These are phyloP conservation scores for Seminavis robusta DNA, from an alignment of 108 stramenopile genomes.

Conservation along the genomic window DNA sequence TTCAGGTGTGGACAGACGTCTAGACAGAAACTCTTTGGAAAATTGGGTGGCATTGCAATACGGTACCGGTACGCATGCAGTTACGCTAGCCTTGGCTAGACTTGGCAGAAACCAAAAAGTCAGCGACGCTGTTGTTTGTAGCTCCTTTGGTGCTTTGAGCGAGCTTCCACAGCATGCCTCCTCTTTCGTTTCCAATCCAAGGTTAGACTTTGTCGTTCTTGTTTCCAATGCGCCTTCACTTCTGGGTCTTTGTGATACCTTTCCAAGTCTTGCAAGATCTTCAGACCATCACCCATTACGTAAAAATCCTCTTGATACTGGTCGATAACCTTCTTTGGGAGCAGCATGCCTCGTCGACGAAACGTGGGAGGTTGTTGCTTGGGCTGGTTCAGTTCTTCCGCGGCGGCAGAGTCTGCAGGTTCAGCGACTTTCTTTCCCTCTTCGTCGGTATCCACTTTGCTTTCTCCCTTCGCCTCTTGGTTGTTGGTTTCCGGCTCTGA, in stretches of 20 bases:
- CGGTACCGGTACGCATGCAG: too few species aligned
- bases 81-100: too few species aligned
- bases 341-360: constrained; percentile 30
- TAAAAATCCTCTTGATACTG: constrained; percentile 51
- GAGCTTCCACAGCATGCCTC: constrained; percentile 60
- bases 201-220: constrained; percentile 62
- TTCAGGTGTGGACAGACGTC: too few species aligned
- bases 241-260: constrained; percentile 37
- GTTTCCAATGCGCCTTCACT: constrained; percentile 54
- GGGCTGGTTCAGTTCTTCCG: constrained; percentile 4
- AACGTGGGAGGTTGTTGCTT: too few species aligned
- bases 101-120: too few species aligned
- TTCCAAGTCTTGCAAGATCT: constrained; percentile 48
- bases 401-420: constrained; percentile 1
- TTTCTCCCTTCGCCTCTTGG: background rate
- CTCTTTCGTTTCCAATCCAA: constrained; percentile 84
- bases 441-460: background rate
- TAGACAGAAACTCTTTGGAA: too few species aligned
- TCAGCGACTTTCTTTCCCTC: constrained; percentile 1
- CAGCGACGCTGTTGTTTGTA: too few species aligned
- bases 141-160: too few species aligned
- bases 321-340: constrained; percentile 47
- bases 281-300: constrained; percentile 51
- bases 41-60: too few species aligned
- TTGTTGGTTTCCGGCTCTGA: background rate